A percentile compares a stretch with the other conserved stretches of the same genome.
Evolutionary conservation across 495 filamentous ascomycete genomes (phyloP).

Genomic region (Penicillium cinerascens): DNA sequence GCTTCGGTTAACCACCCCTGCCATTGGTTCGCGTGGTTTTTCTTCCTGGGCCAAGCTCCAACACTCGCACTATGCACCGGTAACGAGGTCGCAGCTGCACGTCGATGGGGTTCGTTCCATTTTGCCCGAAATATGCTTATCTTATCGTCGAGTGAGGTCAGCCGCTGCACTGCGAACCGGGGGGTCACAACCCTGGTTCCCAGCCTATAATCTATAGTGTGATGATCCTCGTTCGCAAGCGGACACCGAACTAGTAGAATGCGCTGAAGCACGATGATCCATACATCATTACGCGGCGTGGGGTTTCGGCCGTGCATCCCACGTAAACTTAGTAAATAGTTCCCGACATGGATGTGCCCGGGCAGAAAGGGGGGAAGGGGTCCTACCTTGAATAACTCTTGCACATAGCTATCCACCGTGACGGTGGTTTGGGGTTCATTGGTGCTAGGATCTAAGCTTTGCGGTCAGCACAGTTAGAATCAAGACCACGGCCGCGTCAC

Average conservation of each 20-base stretch:
- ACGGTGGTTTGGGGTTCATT: neutral
- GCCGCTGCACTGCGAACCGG: constrained; percentile 3
- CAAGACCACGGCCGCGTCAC: constrained; percentile 20
- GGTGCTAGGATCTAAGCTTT: constrained; percentile 18
- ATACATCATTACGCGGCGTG: neutral
- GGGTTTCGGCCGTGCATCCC: neutral
- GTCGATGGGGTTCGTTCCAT: constrained; percentile 15
- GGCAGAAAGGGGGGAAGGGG: neutral
- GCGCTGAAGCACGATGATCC: neutral
- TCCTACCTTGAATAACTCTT: no score
- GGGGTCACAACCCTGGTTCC: neutral
- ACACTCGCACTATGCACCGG: constrained; percentile 3
- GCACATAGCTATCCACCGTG: no score
- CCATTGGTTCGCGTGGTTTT: constrained; percentile 9
- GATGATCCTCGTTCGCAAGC: neutral
- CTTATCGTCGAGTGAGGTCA: constrained; percentile 23
- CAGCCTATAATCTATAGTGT: neutral
- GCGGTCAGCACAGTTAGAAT: constrained; percentile 15
- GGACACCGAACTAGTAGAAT: neutral
- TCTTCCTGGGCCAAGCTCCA: neutral
- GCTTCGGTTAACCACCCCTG: constrained; percentile 14
- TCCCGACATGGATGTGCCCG: neutral
- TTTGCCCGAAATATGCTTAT: constrained; percentile 15
- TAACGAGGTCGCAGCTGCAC: constrained; percentile 3
- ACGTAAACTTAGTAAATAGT: neutral